These are phyloP conservation scores for Tilletia caries DNA, from an alignment of 1,284 basidiomycete genomes.

Conservation along the genomic window DNA sequence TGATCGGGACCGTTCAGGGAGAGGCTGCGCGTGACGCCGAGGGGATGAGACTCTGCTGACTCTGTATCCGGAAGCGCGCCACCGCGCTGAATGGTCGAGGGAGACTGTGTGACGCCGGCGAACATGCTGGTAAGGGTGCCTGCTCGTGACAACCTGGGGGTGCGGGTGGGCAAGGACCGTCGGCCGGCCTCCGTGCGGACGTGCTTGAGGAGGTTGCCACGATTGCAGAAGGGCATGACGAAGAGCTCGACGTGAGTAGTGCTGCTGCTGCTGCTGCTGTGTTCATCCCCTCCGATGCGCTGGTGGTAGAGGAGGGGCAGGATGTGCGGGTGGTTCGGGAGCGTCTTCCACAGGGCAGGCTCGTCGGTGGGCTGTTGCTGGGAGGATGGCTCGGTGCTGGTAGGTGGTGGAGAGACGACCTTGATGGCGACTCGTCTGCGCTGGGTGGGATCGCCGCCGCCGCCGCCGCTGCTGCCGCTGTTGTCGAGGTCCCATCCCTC, in stretches of 20 bases:
- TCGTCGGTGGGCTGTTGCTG: slow-evolving; percentile 25
- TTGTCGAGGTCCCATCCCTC: slow-evolving; percentile 56
- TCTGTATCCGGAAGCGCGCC: too few species aligned
- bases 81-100: too few species aligned
- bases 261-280: background rate
- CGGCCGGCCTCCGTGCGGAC: slow-evolving; percentile 35
- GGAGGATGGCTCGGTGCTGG: background rate
- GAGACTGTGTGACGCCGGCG: background rate
- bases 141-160: background rate
- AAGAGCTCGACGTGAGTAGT: slow-evolving; percentile 27
- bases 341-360: slow-evolving; percentile 35
- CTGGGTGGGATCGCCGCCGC: background rate
- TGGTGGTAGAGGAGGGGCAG: slow-evolving; percentile 41
- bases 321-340: slow-evolving; percentile 37
- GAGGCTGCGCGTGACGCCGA: background rate
- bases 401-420: slow-evolving; percentile 28
- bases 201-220: slow-evolving; percentile 40
- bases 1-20: background rate
- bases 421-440: slow-evolving; percentile 38
- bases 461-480: slow-evolving; percentile 9
- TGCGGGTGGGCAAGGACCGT: background rate
- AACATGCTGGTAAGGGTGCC: background rate
- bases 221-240: slow-evolving; percentile 43
- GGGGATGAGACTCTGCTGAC: background rate
- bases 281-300: slow-evolving; percentile 13